A percentile compares a stretch with the other conserved stretches of the same genome.
These are phyloP conservation scores for Baeospora myosura DNA, from an alignment of 1,284 basidiomycete genomes.

Conservation along the genomic window DNA sequence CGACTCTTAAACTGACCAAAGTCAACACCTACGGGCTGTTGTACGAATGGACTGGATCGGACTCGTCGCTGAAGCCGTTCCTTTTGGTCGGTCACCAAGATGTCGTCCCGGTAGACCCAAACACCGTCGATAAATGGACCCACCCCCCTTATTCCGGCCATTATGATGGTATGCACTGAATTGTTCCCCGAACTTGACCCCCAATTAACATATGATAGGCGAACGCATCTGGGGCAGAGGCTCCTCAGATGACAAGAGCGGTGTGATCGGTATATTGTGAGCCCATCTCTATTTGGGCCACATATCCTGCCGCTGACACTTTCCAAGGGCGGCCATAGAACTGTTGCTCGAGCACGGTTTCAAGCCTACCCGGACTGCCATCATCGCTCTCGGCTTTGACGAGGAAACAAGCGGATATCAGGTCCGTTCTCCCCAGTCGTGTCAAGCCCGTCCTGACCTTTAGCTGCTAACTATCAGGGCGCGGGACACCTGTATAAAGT, in stretches of 20 bases:
- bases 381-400: slow-evolving; percentile 53
- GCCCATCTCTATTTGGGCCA: not conserved
- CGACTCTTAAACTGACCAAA: slow-evolving; percentile 30
- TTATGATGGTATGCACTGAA: slow-evolving; percentile 29
- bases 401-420: slow-evolving; percentile 45
- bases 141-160: slow-evolving; percentile 43
- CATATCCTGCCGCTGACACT: slow-evolving; percentile 7
- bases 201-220: slow-evolving; percentile 11
- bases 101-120: slow-evolving; percentile 44
- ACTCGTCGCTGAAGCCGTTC: slow-evolving; percentile 46
- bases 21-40: slow-evolving; percentile 47
- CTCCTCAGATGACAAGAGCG: slow-evolving; percentile 35
- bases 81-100: slow-evolving; percentile 54
- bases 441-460: not conserved
- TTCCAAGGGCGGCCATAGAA: slow-evolving; percentile 36
- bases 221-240: slow-evolving; percentile 39
- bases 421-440: slow-evolving; percentile 11
- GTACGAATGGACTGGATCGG: slow-evolving; percentile 48
- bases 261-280: slow-evolving; percentile 30
- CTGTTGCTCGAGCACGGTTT: slow-evolving; percentile 36
- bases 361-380: slow-evolving; percentile 37
- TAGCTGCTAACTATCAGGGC: slow-evolving; percentile 24
- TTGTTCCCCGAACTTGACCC: not conserved
- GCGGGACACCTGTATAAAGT: slow-evolving; percentile 32
- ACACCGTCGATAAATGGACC: slow-evolving; percentile 38